These are phyloP conservation scores for Acidomyces sp. DNA, from an alignment of 495 filamentous ascomycete genomes.

Conservation along the genomic window DNA sequence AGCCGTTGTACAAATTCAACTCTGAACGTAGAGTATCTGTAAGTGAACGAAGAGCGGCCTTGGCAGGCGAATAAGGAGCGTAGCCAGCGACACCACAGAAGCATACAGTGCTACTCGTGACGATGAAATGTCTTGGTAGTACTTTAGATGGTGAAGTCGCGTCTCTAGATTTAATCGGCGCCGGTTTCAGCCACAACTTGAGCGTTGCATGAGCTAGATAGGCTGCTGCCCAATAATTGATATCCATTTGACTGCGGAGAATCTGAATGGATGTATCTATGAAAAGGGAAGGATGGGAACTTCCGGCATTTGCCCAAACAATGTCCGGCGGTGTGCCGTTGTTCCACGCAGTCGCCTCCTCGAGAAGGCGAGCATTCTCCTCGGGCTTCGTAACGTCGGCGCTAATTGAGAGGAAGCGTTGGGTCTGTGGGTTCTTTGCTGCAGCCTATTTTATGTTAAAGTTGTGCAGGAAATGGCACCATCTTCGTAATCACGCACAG, in stretches of 20 bases:
- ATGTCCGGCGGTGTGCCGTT: conserved; percentile 58
- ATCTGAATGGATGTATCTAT: conserved; percentile 51
- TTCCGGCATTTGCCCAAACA: conserved; percentile 85
- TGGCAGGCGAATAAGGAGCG: conserved; percentile 67
- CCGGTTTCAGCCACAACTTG: conserved; percentile 44
- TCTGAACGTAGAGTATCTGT: conserved; percentile 76
- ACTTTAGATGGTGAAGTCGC: not conserved
- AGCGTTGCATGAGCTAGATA: conserved; percentile 70
- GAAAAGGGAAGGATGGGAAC: conserved; percentile 64
- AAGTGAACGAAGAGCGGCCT: conserved; percentile 71
- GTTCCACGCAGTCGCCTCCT: conserved; percentile 76
- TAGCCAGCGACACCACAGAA: conserved; percentile 77
- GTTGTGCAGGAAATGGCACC: conserved; percentile 1
- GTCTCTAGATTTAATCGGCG: conserved; percentile 17
- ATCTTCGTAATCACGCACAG: conserved; percentile 31
- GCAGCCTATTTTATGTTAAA: conserved; percentile 34
- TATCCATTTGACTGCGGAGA: conserved; percentile 69
- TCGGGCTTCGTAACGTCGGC: conserved; percentile 62
- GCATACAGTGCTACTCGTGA: conserved; percentile 67
- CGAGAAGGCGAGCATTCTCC: conserved; percentile 54
- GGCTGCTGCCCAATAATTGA: conserved; percentile 81
- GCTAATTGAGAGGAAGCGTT: conserved; percentile 71
- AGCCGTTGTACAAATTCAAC: conserved; percentile 63
- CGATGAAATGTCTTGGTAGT: conserved; percentile 64
- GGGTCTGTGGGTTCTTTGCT: conserved; percentile 45